Percentiles rank a stretch among this genome's conserved stretches.
These are phyloP conservation scores for Claviceps quebecensis DNA, from an alignment of 2,329 filamentous ascomycete species.

Conservation along the genomic window DNA sequence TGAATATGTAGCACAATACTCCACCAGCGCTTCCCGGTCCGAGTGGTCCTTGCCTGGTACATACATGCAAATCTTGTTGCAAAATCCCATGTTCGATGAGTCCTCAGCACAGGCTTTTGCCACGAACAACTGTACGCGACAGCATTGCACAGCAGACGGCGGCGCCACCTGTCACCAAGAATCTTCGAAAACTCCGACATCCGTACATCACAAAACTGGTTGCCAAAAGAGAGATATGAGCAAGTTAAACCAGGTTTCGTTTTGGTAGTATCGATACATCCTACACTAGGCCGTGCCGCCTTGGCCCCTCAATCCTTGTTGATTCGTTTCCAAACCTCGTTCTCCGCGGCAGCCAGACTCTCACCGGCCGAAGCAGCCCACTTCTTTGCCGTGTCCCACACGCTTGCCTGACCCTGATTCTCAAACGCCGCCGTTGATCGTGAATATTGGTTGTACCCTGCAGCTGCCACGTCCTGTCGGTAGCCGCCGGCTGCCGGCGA, in stretches of 20 bases:
- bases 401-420: slow-evolving; percentile 23
- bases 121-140: not conserved
- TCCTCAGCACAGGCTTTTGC: not conserved
- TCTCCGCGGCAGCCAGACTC: slow-evolving; percentile 43
- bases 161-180: not conserved
- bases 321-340: slow-evolving; percentile 48
- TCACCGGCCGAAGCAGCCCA: slow-evolving; percentile 42
- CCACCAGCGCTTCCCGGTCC: not conserved
- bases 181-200: not conserved
- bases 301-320: slow-evolving; percentile 33
- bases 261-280: not conserved
- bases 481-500: slow-evolving; percentile 39
- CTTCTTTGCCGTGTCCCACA: slow-evolving; percentile 44
- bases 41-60: not conserved
- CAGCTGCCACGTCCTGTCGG: slow-evolving; percentile 39
- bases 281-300: not conserved
- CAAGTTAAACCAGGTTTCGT: not conserved
- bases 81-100: slow-evolving; percentile 1
- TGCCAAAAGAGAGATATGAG: not conserved
- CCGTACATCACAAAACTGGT: not conserved
- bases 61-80: not conserved
- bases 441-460: slow-evolving; percentile 36
- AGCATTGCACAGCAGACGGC: not conserved
- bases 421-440: slow-evolving; percentile 22
- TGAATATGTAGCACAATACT: not conserved